Base-by-base conservation (phyloP, 192 early-diverging fungal species). In the Geosiphon pyriformis region DNA sequence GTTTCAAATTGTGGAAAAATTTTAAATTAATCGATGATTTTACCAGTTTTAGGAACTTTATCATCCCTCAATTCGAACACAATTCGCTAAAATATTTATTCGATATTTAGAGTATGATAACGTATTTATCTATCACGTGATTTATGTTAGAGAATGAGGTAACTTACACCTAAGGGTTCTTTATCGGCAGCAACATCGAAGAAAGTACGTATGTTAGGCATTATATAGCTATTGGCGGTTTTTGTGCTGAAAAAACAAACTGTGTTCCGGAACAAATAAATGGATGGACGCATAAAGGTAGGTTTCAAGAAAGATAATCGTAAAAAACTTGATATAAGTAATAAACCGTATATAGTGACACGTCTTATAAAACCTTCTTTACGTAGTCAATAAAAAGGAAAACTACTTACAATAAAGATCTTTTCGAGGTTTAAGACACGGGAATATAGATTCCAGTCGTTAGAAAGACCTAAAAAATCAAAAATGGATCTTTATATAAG, bases 11-110 rank as follows among this genome's bases (percentile, higher is more conserved):
- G 18, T 31, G 31, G 30, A 57, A 56, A 33, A 33, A n/a, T 29
- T 18, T 7, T 27, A 15, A 57, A 29, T 31, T 33, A 57, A 30
- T 17, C 22, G 32, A 32, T 3, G 32, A 57, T 57, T 31, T 57
- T 23, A 61, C 59, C 59, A 29, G 84, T 86, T 76, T 80, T 85
- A 73, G 89, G 89, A 61, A 79, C 79, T 70, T 87, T 80, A 70
- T 92, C 84, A 48, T 68, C 68, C 59, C 75, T 72, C 70, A 91
- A 78, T 72, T 91, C 87, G 82, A 90, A 84, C 34, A 74, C 72
- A 56, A 83, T 78, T 61, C 77, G 74, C 80, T 82, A 70, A 56
- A 53, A 68, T 22, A 27, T 26, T 26, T 20, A 55, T 62, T 0
- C 57, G 51, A 54, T 25, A 23, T 11, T 29, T 58, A 6, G 29